These are phyloP conservation scores for Zhuliangozyma parablackwelliae DNA, from an alignment of 1,139 yeast species.

Conservation along the genomic window DNA sequence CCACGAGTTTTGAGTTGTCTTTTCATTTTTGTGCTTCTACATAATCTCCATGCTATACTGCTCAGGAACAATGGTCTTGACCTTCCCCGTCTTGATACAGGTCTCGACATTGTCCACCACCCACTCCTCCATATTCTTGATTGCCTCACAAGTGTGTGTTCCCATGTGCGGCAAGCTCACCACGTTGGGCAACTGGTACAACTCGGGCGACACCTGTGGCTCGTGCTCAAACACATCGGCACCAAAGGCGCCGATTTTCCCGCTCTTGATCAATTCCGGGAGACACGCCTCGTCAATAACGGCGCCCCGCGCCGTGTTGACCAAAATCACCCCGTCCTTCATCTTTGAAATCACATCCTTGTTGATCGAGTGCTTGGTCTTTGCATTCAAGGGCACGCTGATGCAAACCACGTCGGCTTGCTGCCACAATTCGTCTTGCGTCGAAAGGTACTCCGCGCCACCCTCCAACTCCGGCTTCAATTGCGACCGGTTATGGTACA, in stretches of 20 bases:
- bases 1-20: no score
- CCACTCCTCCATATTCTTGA: slow-evolving; percentile 53
- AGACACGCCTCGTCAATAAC: slow-evolving; percentile 66
- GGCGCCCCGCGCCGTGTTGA: slow-evolving; percentile 74
- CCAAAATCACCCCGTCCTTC: slow-evolving; percentile 61
- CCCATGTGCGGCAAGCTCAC: slow-evolving; percentile 80
- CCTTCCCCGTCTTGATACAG: slow-evolving; percentile 54
- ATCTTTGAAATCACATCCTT: slow-evolving; percentile 48
- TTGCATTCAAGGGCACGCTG: slow-evolving; percentile 56
- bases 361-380: slow-evolving; percentile 58
- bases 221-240: slow-evolving; percentile 84
- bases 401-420: slow-evolving; percentile 57
- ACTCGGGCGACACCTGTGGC: slow-evolving; percentile 62
- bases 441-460: slow-evolving; percentile 50
- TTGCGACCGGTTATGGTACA: slow-evolving; percentile 58
- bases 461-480: slow-evolving; percentile 51
- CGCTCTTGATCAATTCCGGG: slow-evolving; percentile 56
- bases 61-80: slow-evolving; percentile 66
- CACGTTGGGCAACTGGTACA: slow-evolving; percentile 53
- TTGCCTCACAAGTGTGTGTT: slow-evolving; percentile 61
- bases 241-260: slow-evolving; percentile 71
- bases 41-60: slow-evolving; percentile 22
- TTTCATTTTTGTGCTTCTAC: no score
- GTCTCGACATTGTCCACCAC: slow-evolving; percentile 44
- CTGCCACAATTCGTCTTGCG: slow-evolving; percentile 50